Conservation (phyloP, 306 rosid species). For the Rubus idaeus region DNA sequence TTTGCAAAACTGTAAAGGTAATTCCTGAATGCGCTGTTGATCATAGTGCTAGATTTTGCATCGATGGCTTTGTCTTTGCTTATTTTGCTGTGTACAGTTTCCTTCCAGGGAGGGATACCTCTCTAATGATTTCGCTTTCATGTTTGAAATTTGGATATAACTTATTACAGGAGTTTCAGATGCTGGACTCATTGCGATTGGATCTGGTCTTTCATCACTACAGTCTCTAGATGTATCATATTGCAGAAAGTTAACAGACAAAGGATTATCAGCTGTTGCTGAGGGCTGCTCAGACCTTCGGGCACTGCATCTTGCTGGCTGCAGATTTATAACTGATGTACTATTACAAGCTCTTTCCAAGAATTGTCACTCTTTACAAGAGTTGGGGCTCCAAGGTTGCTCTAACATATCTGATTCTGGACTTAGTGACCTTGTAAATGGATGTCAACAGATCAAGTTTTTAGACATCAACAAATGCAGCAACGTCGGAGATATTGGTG, state of each 20-base stretch:
- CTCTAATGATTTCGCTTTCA: no score
- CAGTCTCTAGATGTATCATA: slow-evolving; percentile 79
- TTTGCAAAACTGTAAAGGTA: slow-evolving; percentile 82
- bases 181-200: slow-evolving; percentile 67
- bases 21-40: no score
- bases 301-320: slow-evolving; percentile 67
- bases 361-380: slow-evolving; percentile 62
- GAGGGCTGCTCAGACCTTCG: slow-evolving; percentile 66
- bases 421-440: slow-evolving; percentile 55
- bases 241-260: slow-evolving; percentile 84
- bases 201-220: slow-evolving; percentile 63
- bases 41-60: no score
- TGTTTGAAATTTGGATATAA: no score
- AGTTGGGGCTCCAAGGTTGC: slow-evolving; percentile 81
- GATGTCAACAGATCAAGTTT: slow-evolving; percentile 55
- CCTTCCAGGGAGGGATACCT: slow-evolving; percentile 18
- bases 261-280: slow-evolving; percentile 80
- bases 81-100: neutral
- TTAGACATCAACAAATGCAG: slow-evolving; percentile 85
- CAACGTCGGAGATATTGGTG: slow-evolving; percentile 69
- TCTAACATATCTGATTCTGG: slow-evolving; percentile 68
- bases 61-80: neutral
- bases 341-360: slow-evolving; percentile 56
- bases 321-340: slow-evolving; percentile 63
- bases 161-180: slow-evolving; percentile 75